Conservation (phyloP, 2,329 filamentous ascomycete genomes). For the Claviceps citrina region DNA sequence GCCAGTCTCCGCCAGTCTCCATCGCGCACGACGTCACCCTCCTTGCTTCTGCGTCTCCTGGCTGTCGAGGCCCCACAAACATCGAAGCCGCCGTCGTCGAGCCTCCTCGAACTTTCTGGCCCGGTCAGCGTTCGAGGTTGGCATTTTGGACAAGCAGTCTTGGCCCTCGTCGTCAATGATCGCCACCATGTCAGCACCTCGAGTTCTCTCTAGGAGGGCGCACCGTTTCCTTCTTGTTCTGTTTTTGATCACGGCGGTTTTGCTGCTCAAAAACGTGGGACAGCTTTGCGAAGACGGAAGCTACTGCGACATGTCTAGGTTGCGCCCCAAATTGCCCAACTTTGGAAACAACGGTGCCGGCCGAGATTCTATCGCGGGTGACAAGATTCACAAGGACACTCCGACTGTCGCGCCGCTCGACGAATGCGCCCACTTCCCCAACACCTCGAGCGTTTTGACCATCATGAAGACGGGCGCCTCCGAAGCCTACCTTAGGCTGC, state of each 20-base stretch:
- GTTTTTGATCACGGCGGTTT: slow-evolving; percentile 14
- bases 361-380: background rate
- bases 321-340: slow-evolving; percentile 4
- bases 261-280: slow-evolving; percentile 19
- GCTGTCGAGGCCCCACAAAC: background rate
- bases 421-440: slow-evolving; percentile 25
- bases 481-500: slow-evolving; percentile 35
- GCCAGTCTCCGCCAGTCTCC: too few species aligned
- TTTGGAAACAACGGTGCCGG: background rate
- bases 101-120: background rate
- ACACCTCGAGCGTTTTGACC: slow-evolving; percentile 31
- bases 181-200: slow-evolving; percentile 9
- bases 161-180: background rate
- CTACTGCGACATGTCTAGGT: slow-evolving; percentile 11
- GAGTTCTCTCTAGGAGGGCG: slow-evolving; percentile 17
- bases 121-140: background rate
- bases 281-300: slow-evolving; percentile 16
- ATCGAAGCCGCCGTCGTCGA: background rate
- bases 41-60: background rate
- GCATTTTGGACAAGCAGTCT: slow-evolving; percentile 6
- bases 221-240: slow-evolving; percentile 14
- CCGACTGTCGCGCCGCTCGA: slow-evolving; percentile 8
- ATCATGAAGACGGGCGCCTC: slow-evolving; percentile 44
- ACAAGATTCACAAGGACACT: background rate
- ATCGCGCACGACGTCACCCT: too few species aligned